Conservation (phyloP, 202 grass and related monocot genomes). For the Elaeis oleifera region DNA sequence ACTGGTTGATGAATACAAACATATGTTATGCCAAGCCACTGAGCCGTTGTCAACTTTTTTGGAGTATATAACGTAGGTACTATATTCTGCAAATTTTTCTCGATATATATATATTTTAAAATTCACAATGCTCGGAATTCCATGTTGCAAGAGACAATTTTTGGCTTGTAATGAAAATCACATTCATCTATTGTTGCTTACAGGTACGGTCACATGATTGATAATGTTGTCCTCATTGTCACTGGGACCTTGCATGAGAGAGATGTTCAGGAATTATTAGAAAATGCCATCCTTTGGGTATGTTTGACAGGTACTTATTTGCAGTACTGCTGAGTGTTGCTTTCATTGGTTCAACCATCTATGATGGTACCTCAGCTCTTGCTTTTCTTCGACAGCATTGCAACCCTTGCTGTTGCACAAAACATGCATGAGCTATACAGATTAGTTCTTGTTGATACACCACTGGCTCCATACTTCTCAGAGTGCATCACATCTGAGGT, state of each 20-base stretch:
- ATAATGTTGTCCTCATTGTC: slow-evolving; percentile 98
- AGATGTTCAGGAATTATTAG: slow-evolving; percentile 90
- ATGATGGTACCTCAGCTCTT: background rate
- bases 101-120: no score
- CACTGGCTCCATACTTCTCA: slow-evolving; percentile 90
- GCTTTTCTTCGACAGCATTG: slow-evolving; percentile 54
- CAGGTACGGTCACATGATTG: slow-evolving; percentile 95
- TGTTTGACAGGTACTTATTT: slow-evolving; percentile 91
- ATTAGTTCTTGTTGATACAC: slow-evolving; percentile 91
- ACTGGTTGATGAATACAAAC: slow-evolving; percentile 96
- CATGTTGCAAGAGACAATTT: background rate
- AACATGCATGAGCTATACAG: slow-evolving; percentile 99
- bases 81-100: no score
- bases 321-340: no score
- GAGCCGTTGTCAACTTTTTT: slow-evolving; percentile 90
- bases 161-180: slow-evolving; percentile 6
- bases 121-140: no score
- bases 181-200: slow-evolving; percentile 2
- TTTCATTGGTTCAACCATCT: no score
- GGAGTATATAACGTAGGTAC: slow-evolving; percentile 80
- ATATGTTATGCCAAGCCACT: slow-evolving; percentile 93
- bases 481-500: slow-evolving; percentile 99
- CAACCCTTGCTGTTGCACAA: slow-evolving; percentile 92
- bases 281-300: slow-evolving; percentile 98
- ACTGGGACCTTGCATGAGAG: slow-evolving; percentile 95